Evolutionary conservation across 768 basidiomycete genomes (phyloP).

Genomic region (Amanita rubescens): DNA sequence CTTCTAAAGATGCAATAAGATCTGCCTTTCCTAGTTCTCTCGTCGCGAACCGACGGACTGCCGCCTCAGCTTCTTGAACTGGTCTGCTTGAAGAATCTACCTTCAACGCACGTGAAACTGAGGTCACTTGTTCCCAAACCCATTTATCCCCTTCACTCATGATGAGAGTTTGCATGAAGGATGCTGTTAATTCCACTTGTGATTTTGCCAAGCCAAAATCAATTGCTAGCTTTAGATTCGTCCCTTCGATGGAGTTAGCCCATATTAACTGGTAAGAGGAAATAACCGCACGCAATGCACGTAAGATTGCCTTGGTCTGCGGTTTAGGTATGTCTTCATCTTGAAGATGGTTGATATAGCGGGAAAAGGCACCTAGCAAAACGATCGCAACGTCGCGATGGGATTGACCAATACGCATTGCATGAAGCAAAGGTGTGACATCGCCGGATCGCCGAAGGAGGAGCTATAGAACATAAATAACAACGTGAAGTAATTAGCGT

Average conservation of each 20-base stretch:
- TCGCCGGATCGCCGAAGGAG: constrained; percentile 81
- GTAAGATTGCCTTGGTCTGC: constrained; percentile 65
- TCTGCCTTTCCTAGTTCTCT: constrained; percentile 75
- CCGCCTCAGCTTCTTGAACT: constrained; percentile 62
- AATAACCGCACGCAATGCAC: constrained; percentile 59
- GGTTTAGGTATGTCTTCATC: constrained; percentile 69
- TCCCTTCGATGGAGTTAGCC: constrained; percentile 31
- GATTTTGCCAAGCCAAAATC: constrained; percentile 78
- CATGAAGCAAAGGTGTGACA: constrained; percentile 85
- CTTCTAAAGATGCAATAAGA: constrained; percentile 76
- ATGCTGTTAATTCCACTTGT: constrained; percentile 81
- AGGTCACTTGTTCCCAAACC: constrained; percentile 66
- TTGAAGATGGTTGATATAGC: constrained; percentile 84
- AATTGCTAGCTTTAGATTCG: constrained; percentile 88
- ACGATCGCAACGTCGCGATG: constrained; percentile 83
- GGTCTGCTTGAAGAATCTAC: constrained; percentile 64
- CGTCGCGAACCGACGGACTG: constrained; percentile 84
- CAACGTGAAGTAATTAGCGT: too few relatives aligned
- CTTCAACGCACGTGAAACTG: constrained; percentile 62
- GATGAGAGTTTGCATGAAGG: constrained; percentile 88
- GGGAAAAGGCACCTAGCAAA: constrained; percentile 83
- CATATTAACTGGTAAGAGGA: not conserved
- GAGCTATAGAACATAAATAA: constrained; percentile 34
- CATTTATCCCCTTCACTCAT: constrained; percentile 96
- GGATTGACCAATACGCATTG: constrained; percentile 70